Evolutionary conservation across 805 yeast species (phyloP).

Genomic region (Isabelozyma rhagii): DNA sequence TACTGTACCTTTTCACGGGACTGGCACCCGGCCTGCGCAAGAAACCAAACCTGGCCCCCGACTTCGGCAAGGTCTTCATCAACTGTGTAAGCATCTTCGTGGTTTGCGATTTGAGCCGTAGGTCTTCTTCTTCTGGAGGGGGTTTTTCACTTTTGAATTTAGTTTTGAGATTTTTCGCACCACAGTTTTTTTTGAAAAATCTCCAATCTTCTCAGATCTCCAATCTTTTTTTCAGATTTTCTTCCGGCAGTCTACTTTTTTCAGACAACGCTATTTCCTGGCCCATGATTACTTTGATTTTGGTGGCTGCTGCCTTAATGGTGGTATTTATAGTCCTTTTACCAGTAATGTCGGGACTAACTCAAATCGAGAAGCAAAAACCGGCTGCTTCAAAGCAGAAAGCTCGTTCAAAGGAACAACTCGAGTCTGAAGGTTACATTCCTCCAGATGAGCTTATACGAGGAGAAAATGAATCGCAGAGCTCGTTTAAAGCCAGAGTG

Average conservation of each 20-base stretch:
- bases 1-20: too few species aligned
- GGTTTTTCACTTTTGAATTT: not conserved
- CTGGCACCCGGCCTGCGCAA: too few species aligned
- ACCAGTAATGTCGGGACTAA: conserved; percentile 30
- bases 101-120: not conserved
- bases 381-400: not conserved
- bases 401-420: not conserved
- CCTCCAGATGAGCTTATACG: conserved; percentile 37
- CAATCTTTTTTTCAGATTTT: not conserved
- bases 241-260: not conserved
- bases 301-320: conserved; percentile 41
- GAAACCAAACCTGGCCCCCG: not conserved
- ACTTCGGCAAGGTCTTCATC: not conserved
- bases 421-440: conserved; percentile 28
- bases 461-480: conserved; percentile 5
- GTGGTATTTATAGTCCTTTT: conserved; percentile 48
- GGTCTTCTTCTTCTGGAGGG: not conserved
- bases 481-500: conserved; percentile 11
- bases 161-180: not conserved
- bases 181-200: conserved; percentile 21
- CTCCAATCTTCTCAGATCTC: not conserved
- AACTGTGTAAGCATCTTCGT: not conserved
- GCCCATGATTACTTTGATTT: conserved; percentile 12
- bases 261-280: not conserved
- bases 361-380: conserved; percentile 1